Percentiles rank a stretch among this genome's conserved stretches.
These are phyloP conservation scores for Syzygium malaccense DNA, from an alignment of 441 rosid species.

Conservation along the genomic window DNA sequence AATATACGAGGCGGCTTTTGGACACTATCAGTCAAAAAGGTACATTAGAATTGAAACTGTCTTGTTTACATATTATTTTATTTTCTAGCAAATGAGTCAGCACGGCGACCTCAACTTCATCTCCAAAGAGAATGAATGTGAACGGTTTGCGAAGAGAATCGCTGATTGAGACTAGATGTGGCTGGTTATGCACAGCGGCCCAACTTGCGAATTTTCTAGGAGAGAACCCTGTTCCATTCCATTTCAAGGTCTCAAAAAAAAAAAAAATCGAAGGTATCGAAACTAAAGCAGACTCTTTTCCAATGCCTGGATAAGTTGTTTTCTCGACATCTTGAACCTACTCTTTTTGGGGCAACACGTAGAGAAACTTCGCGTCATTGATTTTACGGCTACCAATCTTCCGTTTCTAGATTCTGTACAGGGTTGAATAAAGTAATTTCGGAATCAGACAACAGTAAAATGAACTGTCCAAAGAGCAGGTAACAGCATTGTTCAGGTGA, in stretches of 20 bases:
- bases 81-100: not conserved
- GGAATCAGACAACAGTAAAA: not conserved
- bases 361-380: not conserved
- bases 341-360: not conserved
- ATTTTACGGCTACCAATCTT: not conserved
- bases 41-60: not conserved
- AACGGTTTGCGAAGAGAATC: not conserved
- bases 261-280: not conserved
- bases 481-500: not conserved
- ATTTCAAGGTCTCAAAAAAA: not conserved
- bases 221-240: not conserved
- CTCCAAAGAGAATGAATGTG: not conserved
- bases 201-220: not conserved
- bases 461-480: not conserved
- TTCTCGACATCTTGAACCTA: not conserved
- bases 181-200: not conserved
- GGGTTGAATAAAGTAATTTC: not conserved
- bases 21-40: not conserved
- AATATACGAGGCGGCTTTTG: not conserved
- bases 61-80: not conserved
- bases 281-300: not conserved
- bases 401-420: not conserved
- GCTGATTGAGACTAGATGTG: not conserved
- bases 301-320: not conserved
- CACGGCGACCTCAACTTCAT: not conserved